Evolutionary conservation across 106 monocot species (phyloP).

Genomic region (Apostasia ramifera): DNA sequence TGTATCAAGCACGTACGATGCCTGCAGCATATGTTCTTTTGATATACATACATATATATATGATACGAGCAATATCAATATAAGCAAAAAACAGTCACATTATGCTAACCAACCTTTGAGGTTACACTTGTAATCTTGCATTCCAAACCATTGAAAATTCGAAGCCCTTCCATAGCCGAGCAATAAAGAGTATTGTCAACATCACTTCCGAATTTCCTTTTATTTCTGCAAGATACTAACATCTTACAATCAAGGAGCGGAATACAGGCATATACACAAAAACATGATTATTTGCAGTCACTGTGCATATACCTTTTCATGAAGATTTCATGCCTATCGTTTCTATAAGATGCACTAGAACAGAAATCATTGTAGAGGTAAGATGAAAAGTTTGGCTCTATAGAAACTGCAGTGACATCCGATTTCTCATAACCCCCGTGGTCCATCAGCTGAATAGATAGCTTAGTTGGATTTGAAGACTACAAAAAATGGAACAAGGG

Average conservation of each 20-base stretch:
- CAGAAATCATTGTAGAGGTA: conserved; percentile 68
- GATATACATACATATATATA: not conserved
- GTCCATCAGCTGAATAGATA: conserved; percentile 80
- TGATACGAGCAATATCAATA: not conserved
- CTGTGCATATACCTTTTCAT: conserved; percentile 36
- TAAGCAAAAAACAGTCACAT: not conserved
- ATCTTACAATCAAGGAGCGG: not conserved
- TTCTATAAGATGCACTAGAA: conserved; percentile 22
- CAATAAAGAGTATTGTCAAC: conserved; percentile 40
- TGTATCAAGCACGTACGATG: conserved; percentile 64
- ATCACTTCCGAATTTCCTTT: conserved; percentile 37
- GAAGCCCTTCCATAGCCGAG: conserved; percentile 50
- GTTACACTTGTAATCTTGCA: conserved; percentile 76
- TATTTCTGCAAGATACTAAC: conserved; percentile 32
- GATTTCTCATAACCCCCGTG: conserved; percentile 45
- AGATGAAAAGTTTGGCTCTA: conserved; percentile 60
- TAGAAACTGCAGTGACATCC: conserved; percentile 60
- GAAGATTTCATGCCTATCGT: conserved; percentile 24
- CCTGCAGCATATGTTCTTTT: conserved; percentile 21
- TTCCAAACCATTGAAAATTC: conserved; percentile 64
- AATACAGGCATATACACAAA: not conserved
- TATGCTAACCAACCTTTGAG: conserved; percentile 44
- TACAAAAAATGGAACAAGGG: conserved; percentile 15
- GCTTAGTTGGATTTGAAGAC: conserved; percentile 30
- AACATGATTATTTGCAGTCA: not conserved